These are phyloP conservation scores for Fusarium nanum DNA, from an alignment of 2,329 filamentous ascomycete genomes.

Conservation along the genomic window DNA sequence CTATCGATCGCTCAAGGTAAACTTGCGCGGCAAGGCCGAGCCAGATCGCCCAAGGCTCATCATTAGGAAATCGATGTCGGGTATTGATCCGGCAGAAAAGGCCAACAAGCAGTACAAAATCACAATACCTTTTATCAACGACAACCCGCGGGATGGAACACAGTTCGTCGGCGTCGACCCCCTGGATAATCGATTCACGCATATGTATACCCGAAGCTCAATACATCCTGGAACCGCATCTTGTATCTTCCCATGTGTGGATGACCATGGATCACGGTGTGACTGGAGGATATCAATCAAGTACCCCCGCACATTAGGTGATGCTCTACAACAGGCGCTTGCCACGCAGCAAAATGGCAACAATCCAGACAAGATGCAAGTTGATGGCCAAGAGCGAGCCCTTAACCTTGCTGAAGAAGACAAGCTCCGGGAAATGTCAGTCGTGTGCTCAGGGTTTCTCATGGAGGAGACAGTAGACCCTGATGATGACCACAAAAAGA, in stretches of 20 bases:
- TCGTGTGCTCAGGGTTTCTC: slow-evolving; percentile 90
- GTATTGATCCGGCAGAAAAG: slow-evolving; percentile 49
- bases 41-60: slow-evolving; percentile 56
- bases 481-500: slow-evolving; percentile 83
- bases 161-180: slow-evolving; percentile 91
- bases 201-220: slow-evolving; percentile 89
- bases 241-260: slow-evolving; percentile 92
- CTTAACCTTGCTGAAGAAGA: slow-evolving; percentile 77
- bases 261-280: slow-evolving; percentile 83
- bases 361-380: slow-evolving; percentile 53
- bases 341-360: slow-evolving; percentile 55
- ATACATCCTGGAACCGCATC: slow-evolving; percentile 82
- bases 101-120: slow-evolving; percentile 62
- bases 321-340: slow-evolving; percentile 69
- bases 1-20: slow-evolving; percentile 64
- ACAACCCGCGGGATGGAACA: slow-evolving; percentile 83
- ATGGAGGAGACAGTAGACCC: slow-evolving; percentile 85
- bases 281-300: slow-evolving; percentile 91
- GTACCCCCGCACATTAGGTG: slow-evolving; percentile 86
- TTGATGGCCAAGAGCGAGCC: slow-evolving; percentile 55
- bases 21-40: slow-evolving; percentile 55
- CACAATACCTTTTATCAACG: slow-evolving; percentile 80
- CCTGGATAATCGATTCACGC: slow-evolving; percentile 84
- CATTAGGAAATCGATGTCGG: slow-evolving; percentile 57
- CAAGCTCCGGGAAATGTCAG: slow-evolving; percentile 86